Evolutionary conservation across 441 rosid species (phyloP), one percentile per base, ranked within the genome.

Genomic region (Jatropha podagrica): DNA sequence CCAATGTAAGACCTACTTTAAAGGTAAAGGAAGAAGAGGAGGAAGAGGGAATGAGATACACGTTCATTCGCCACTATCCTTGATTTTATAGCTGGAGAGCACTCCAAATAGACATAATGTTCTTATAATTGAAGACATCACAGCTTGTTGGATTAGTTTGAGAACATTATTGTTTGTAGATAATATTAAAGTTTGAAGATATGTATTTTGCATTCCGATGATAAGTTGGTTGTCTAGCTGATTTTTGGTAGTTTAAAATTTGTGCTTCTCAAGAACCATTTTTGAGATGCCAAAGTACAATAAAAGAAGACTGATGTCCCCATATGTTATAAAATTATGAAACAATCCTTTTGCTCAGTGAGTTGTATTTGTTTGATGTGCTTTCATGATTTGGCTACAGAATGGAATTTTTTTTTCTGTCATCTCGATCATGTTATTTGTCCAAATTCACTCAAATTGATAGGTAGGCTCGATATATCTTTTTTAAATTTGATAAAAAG

Each of bases 351-450:
- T 62, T 68, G 70, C 74, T 51, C 64, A 51, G 15, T 76, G 80
- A 76, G 72, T 67, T 81, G 77, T 74, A 75, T 46, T 71, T 77
- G 71, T 75, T 76, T 74, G 58, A 55, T 74, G 69, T 71, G 48
- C 68, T 74, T 72, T 55, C 72, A 68, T 74, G 67, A 40, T 66
- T 69, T 17, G 6, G 62, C 44, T 56, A 62, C 63, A 73, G 74
- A 81, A 77, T 55, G 69, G 23, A 67, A n/a, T 23, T 32, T 32
- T 32, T 32, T 32, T 32, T 32, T 71, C 69, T 74, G 81, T 74
- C 77, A 42, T 69, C 26, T 72, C 63, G 71, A 65, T 63, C 7
- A 4, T 68, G 38, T 69, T 58, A 46, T 42, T 48, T 59, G 65
- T 71, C 59, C 66, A 0, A 32, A 59, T 83, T 79, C 60, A 18